Percentiles rank a stretch among this genome's conserved stretches.
Evolutionary conservation across 108 stramenopile genomes (phyloP).

Genomic region (Fragilaria crotonensis): DNA sequence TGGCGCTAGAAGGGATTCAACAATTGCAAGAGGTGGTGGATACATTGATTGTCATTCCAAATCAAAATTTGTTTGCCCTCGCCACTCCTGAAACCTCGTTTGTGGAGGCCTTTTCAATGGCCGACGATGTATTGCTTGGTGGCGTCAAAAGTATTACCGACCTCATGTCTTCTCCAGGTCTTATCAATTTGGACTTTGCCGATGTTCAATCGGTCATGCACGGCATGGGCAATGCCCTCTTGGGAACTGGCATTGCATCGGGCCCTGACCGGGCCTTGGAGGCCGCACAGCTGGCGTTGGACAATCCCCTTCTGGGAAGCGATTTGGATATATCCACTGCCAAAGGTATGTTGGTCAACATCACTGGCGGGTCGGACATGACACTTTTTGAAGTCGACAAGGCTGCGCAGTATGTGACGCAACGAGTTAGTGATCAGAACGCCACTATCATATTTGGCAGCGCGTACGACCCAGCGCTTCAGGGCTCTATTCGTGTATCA

Average conservation of each 20-base stretch:
- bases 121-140: constrained; percentile 74
- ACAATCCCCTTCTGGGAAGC: constrained; percentile 64
- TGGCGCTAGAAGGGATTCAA: constrained; percentile 56
- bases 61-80: constrained; percentile 72
- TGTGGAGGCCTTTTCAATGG: constrained; percentile 67
- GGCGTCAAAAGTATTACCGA: constrained; percentile 78
- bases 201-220: constrained; percentile 80
- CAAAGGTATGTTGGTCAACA: constrained; percentile 77
- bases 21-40: constrained; percentile 52
- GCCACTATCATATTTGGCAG: constrained; percentile 82
- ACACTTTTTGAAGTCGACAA: constrained; percentile 42
- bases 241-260: constrained; percentile 59
- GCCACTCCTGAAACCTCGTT: constrained; percentile 62
- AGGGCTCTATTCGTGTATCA: constrained; percentile 56
- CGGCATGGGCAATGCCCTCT: constrained; percentile 73
- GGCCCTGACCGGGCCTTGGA: constrained; percentile 66
- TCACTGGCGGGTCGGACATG: constrained; percentile 48
- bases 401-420: constrained; percentile 33
- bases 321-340: constrained; percentile 52
- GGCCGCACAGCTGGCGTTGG: constrained; percentile 64
- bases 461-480: constrained; percentile 52
- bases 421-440: constrained; percentile 38
- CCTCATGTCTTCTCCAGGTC: constrained; percentile 75
- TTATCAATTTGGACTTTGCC: constrained; percentile 85
- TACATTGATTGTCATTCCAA: constrained; percentile 78